Conservation (phyloP, 129 eudicot species). For the Chrysanthemum seticuspe region DNA sequence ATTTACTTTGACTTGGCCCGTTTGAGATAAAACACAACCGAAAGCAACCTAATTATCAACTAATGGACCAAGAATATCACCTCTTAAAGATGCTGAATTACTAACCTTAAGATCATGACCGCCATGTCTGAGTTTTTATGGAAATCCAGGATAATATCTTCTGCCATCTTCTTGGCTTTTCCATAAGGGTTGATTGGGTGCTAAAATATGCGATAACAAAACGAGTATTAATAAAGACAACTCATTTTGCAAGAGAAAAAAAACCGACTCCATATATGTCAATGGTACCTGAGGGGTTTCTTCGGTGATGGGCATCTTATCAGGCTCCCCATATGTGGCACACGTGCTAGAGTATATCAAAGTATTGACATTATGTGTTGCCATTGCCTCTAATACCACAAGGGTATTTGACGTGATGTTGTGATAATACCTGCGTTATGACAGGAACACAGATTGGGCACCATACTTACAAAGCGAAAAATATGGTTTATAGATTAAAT, state of each 20-base stretch:
- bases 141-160: slow-evolving; percentile 66
- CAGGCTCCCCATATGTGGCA: slow-evolving; percentile 96
- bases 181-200: slow-evolving; percentile 65
- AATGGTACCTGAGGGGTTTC: slow-evolving; percentile 74
- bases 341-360: slow-evolving; percentile 91
- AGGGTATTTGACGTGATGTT: slow-evolving; percentile 88
- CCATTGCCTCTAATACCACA: slow-evolving; percentile 79
- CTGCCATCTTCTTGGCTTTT: slow-evolving; percentile 74
- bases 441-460: not conserved
- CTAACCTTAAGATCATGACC: slow-evolving; percentile 59
- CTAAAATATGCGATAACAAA: slow-evolving; percentile 34
- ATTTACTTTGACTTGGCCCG: too few species aligned
- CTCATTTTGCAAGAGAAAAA: slow-evolving; percentile 1
- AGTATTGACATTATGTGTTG: slow-evolving; percentile 69
- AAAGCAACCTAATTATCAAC: not conserved
- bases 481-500: too few species aligned
- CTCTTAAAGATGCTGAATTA: not conserved
- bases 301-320: slow-evolving; percentile 92
- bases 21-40: too few species aligned
- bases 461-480: not conserved
- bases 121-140: slow-evolving; percentile 53
- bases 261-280: not conserved
- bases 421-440: slow-evolving; percentile 70
- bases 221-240: slow-evolving; percentile 11
- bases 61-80: not conserved